Base-by-base conservation (phyloP, 169 alveolate genomes). In the Eimeria nieschulzi region DNA sequence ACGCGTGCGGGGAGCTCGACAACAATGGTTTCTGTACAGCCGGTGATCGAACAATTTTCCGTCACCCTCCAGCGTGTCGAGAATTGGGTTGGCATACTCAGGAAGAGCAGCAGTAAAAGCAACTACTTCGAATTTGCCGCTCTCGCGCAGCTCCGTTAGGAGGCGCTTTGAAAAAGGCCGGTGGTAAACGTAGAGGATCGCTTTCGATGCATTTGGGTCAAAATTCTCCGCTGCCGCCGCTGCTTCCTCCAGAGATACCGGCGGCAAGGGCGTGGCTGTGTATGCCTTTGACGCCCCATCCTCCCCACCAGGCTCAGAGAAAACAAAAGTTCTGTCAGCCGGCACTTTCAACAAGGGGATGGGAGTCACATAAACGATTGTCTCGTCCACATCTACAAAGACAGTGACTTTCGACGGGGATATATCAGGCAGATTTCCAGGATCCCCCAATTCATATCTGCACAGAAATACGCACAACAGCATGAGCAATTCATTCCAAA, bases 101-200 rank as follows among this genome's bases (percentile, higher is more conserved):
- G 39, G 82, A 15, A 83, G 82, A 5, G 91, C 91, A 7, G 91
- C 91, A 21, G 91, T 83, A 71, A 64, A 83, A 19, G 80, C 82
- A 39, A 83, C 59, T 9, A 83, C 25, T 21, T 83, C 91, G 68
- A 25, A 64, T 53, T 51, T 21, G 6, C 71, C 23, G 21, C 79
- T 83, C 51, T 64, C 10, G 23, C 26, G 21, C 54, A 83, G 68
- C 15, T 39, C 54, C 70, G 17, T 46, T 64, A 83, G 63, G 10
- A 83, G 21, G 33, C 64, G 19, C 8, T 25, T 6, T 13, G 66
- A 5, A 33, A 64, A 83, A 19, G 91, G 91, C 19, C 91, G 91
- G 68, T 55, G 51, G 54, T 83, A 83, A 9, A 83, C 91, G 63
- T 64, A 71, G 19, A 83, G 73, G 2, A 82, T 17, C 39, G 39